A percentile compares a stretch with the other conserved stretches of the same genome.
These are phyloP conservation scores for Tripterygium wilfordii DNA, from an alignment of 177 flowering plant genomes.

Conservation along the genomic window DNA sequence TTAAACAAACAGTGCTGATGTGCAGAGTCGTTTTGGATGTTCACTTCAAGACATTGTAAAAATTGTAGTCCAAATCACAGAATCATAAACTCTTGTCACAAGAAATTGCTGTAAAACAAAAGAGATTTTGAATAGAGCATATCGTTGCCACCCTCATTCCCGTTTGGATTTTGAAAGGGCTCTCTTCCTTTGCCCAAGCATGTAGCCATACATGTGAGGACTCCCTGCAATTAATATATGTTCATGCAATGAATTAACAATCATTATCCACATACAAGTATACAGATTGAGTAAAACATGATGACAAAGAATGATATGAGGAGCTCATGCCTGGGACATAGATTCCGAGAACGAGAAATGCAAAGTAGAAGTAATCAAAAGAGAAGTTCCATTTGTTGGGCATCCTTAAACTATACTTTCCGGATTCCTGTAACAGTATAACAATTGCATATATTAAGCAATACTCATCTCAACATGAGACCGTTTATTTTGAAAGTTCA, in stretches of 20 bases:
- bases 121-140: neutral
- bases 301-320: no score
- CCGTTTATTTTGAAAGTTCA: no score
- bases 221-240: conserved; percentile 55
- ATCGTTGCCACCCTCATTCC: conserved; percentile 29
- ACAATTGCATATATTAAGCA: no score
- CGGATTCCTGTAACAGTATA: conserved; percentile 69
- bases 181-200: conserved; percentile 90
- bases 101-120: no score
- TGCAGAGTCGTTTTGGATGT: no score
- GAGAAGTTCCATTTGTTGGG: conserved; percentile 96
- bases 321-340: conserved; percentile 69
- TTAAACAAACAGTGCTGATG: no score
- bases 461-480: no score
- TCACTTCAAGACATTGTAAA: no score
- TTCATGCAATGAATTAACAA: conserved; percentile 1
- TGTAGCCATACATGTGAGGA: conserved; percentile 83
- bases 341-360: conserved; percentile 54
- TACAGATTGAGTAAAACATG: no score
- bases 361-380: conserved; percentile 77
- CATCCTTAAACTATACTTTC: conserved; percentile 69
- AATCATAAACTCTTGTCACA: no score
- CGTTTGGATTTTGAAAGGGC: conserved; percentile 80
- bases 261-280: neutral
- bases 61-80: no score